Evolutionary conservation across 257 asterid genomes (phyloP).

Genomic region (Solanum virginianum): DNA sequence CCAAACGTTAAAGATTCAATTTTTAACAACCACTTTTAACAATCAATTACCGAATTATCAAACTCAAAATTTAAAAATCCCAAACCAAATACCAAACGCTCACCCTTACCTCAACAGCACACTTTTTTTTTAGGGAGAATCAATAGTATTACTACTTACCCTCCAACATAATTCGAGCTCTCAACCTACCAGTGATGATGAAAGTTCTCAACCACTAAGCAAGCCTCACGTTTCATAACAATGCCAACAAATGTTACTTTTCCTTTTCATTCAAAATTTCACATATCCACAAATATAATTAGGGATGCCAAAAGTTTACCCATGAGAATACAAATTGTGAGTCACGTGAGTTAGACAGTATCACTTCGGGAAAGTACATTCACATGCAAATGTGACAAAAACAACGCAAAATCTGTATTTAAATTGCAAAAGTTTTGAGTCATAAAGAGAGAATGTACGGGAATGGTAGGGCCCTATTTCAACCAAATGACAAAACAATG

Average conservation of each 20-base stretch:
- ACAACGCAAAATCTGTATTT: slow-evolving; percentile 22
- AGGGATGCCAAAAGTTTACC: background rate
- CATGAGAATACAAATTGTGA: background rate
- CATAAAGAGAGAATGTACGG: background rate
- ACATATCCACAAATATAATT: background rate
- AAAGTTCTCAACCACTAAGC: background rate
- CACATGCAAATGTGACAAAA: slow-evolving; percentile 52
- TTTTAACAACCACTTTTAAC: too few species aligned
- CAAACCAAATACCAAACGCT: too few species aligned
- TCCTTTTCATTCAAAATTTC: background rate
- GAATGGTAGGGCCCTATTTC: background rate
- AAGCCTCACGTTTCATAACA: background rate
- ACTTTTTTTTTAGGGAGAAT: too few species aligned
- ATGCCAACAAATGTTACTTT: background rate
- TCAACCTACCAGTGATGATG: background rate
- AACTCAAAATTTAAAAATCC: too few species aligned
- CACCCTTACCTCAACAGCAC: too few species aligned
- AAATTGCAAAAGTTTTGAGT: slow-evolving; percentile 20
- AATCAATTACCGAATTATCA: too few species aligned
- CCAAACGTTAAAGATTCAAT: too few species aligned
- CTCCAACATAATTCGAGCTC: too few species aligned
- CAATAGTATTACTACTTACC: too few species aligned
- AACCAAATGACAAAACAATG: background rate
- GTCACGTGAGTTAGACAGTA: slow-evolving; percentile 35
- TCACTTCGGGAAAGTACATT: slow-evolving; percentile 44